phyloP scores from a whole-genome alignment of 371 early-diverging fungal genomes.

The Spraguea lophii region DNA sequence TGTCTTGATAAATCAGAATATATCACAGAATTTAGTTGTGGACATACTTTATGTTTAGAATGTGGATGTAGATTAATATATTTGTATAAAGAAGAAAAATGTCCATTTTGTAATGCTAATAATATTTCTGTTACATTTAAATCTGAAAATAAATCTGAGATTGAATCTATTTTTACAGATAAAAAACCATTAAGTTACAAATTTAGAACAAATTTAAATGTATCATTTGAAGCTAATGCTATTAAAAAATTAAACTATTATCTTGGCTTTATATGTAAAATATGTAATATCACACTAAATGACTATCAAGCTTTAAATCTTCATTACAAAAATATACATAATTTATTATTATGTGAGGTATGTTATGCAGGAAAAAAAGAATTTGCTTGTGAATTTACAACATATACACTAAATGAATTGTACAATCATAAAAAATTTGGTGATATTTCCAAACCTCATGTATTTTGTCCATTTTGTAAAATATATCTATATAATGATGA shows the following conservation, averaged over 20 bases:
- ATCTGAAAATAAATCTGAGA: neutral
- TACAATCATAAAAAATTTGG: constrained; percentile 27
- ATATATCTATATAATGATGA: constrained; percentile 34
- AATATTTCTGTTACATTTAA: neutral
- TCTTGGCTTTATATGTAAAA: constrained; percentile 23
- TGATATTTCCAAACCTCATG: constrained; percentile 30
- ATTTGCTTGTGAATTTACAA: constrained; percentile 33
- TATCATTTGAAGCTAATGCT: constrained; percentile 12
- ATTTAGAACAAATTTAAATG: neutral
- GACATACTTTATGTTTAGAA: constrained; percentile 21
- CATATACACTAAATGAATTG: constrained; percentile 20
- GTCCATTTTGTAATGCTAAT: constrained; percentile 22
- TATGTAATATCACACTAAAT: constrained; percentile 22
- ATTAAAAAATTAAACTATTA: constrained; percentile 13
- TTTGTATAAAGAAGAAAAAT: constrained; percentile 12
- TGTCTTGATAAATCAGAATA: constrained; percentile 3
- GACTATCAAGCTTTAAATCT: constrained; percentile 9
- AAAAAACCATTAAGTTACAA: neutral
- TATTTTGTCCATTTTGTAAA: constrained; percentile 38
- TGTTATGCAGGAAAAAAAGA: constrained; percentile 33
- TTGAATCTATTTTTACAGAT: neutral
- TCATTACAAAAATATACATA: constrained; percentile 35
- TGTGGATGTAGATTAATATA: constrained; percentile 23
- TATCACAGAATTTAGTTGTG: constrained; percentile 22
- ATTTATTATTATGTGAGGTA: constrained; percentile 26